phyloP scores from a whole-genome alignment of 768 basidiomycete genomes.

The Lentinula edodes region DNA sequence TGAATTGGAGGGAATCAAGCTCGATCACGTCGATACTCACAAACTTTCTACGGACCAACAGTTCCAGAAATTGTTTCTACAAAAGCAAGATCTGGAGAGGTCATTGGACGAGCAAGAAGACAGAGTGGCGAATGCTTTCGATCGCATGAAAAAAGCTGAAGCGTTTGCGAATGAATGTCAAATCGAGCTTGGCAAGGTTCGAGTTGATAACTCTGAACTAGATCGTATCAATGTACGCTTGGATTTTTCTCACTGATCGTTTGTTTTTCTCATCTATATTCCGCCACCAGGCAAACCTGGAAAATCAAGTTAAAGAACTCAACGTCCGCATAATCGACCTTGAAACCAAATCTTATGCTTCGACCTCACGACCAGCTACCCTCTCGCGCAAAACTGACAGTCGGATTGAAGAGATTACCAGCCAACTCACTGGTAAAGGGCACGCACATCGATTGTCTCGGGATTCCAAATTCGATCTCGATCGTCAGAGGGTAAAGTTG shows the following conservation, averaged over 20 bases:
- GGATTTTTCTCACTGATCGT: neutral
- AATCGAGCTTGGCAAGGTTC: slow-evolving; percentile 65
- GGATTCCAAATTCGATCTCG: slow-evolving; percentile 55
- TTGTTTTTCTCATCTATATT: slow-evolving; percentile 1
- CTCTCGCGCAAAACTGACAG: slow-evolving; percentile 58
- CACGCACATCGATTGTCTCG: slow-evolving; percentile 20
- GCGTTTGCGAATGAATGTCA: slow-evolving; percentile 69
- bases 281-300: slow-evolving; percentile 59
- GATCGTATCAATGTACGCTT: slow-evolving; percentile 67
- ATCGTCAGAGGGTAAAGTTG: slow-evolving; percentile 53
- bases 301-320: slow-evolving; percentile 82
- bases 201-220: slow-evolving; percentile 77
- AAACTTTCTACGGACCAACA: slow-evolving; percentile 70
- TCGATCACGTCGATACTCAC: slow-evolving; percentile 65
- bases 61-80: slow-evolving; percentile 67
- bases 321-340: slow-evolving; percentile 80
- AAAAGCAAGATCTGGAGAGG: slow-evolving; percentile 78
- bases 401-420: slow-evolving; percentile 68
- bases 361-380: slow-evolving; percentile 50
- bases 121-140: slow-evolving; percentile 62
- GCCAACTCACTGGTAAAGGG: slow-evolving; percentile 34
- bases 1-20: slow-evolving; percentile 75
- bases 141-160: slow-evolving; percentile 81
- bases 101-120: slow-evolving; percentile 77
- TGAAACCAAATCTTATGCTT: slow-evolving; percentile 71